Conservation (phyloP, 768 basidiomycete genomes). For the Cyathus striatus region DNA sequence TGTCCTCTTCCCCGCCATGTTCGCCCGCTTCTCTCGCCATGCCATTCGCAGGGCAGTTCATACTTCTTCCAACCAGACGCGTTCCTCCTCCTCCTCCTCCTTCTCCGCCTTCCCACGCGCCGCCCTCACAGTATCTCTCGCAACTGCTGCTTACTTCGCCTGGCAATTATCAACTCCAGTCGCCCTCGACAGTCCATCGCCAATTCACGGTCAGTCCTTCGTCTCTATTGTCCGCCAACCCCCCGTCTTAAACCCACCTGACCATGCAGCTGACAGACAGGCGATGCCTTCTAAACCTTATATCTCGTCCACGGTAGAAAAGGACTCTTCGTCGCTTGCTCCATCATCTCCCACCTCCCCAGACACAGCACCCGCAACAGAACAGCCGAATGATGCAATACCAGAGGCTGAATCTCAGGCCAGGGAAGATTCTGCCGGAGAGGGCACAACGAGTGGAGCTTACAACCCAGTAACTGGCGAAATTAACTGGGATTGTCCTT, state of each 20-base stretch:
- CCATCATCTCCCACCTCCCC: background rate
- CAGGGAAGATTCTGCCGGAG: slow-evolving; percentile 12
- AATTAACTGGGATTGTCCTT: slow-evolving; percentile 99
- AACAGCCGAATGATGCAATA: too few species aligned
- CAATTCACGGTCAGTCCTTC: slow-evolving; percentile 16
- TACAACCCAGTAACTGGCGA: slow-evolving; percentile 97
- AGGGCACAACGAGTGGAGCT: slow-evolving; percentile 40
- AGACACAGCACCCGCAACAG: too few species aligned
- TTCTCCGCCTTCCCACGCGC: slow-evolving; percentile 12
- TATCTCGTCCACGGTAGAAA: slow-evolving; percentile 7
- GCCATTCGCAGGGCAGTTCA: slow-evolving; percentile 50
- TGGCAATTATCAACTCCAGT: slow-evolving; percentile 45
- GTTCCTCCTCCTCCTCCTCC: slow-evolving; percentile 9
- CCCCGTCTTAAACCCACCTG: slow-evolving; percentile 1
- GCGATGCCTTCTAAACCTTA: slow-evolving; percentile 9
- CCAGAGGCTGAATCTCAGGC: slow-evolving; percentile 1
- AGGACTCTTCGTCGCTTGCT: slow-evolving; percentile 8
- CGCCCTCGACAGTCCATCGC: slow-evolving; percentile 38
- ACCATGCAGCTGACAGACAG: slow-evolving; percentile 11
- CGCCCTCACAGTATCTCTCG: slow-evolving; percentile 39
- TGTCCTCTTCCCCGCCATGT: slow-evolving; percentile 30
- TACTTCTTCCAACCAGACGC: slow-evolving; percentile 18
- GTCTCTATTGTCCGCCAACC: background rate
- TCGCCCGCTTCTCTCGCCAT: slow-evolving; percentile 48
- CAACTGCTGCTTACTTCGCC: slow-evolving; percentile 40